Conservation (phyloP, 2,329 filamentous ascomycete genomes). For the Gyromitra esculenta region DNA sequence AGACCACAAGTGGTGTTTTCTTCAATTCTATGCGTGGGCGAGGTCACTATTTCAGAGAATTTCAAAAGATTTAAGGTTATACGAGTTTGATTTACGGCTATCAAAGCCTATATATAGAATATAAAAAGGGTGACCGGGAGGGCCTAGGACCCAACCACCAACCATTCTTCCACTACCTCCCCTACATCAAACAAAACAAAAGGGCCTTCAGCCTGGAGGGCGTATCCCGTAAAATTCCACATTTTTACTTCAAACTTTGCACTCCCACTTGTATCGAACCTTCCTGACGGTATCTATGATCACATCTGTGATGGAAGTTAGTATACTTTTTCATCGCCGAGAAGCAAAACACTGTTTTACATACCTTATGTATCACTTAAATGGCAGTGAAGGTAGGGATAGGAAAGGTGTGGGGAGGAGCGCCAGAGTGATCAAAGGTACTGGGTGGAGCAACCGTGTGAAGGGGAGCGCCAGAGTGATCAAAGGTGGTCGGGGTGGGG, state of each 20-base stretch:
- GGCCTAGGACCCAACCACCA: background rate
- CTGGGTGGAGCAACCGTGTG: background rate
- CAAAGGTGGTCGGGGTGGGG: no score
- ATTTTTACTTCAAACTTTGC: background rate
- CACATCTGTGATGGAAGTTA: background rate
- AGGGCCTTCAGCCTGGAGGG: background rate
- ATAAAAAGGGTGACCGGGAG: background rate
- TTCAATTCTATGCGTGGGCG: no score
- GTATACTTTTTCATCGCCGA: background rate
- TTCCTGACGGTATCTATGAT: background rate
- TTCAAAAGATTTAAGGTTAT: background rate
- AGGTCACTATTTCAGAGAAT: no score
- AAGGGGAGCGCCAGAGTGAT: no score
- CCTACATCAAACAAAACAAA: background rate
- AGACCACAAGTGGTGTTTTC: no score
- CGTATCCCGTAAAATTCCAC: background rate
- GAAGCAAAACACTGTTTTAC: background rate
- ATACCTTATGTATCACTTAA: background rate
- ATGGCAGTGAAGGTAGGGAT: background rate
- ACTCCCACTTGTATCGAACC: background rate
- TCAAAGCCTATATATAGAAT: conserved; percentile 15
- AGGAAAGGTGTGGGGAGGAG: no score
- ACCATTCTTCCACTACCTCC: background rate
- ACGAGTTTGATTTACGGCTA: background rate
- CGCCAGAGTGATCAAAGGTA: no score